Evolutionary conservation across 495 filamentous ascomycete genomes (phyloP).

Genomic region (Aeminium ludgeri): DNA sequence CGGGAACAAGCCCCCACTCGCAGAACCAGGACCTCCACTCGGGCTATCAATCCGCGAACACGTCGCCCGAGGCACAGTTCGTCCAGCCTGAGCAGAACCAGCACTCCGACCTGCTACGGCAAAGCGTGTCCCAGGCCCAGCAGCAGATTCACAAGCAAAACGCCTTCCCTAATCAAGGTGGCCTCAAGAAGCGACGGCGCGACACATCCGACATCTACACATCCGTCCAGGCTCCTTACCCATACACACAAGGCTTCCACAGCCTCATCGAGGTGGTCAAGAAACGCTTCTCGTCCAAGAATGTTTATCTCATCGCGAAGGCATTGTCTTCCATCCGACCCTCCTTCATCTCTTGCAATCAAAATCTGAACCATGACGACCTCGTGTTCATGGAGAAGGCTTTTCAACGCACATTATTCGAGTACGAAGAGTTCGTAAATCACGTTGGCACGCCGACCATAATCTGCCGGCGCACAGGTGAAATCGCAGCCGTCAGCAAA

Average conservation of each 20-base stretch:
- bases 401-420: slow-evolving; percentile 79
- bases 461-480: slow-evolving; percentile 79
- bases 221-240: slow-evolving; percentile 73
- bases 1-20: slow-evolving; percentile 37
- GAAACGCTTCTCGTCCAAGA: slow-evolving; percentile 51
- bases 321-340: slow-evolving; percentile 78
- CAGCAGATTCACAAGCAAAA: slow-evolving; percentile 18
- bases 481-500: slow-evolving; percentile 81
- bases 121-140: slow-evolving; percentile 19
- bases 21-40: slow-evolving; percentile 14
- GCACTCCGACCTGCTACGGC: slow-evolving; percentile 18
- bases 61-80: slow-evolving; percentile 19
- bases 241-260: slow-evolving; percentile 81
- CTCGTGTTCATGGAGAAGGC: slow-evolving; percentile 95
- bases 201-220: slow-evolving; percentile 79
- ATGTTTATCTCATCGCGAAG: slow-evolving; percentile 64
- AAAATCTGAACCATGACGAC: slow-evolving; percentile 66
- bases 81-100: slow-evolving; percentile 16
- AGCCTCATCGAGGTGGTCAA: slow-evolving; percentile 67
- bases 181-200: slow-evolving; percentile 34
- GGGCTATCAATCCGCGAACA: slow-evolving; percentile 17
- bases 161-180: slow-evolving; percentile 25
- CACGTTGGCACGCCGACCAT: slow-evolving; percentile 77
- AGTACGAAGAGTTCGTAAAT: slow-evolving; percentile 83
- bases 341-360: slow-evolving; percentile 76